phyloP scores from a whole-genome alignment of 495 filamentous ascomycete species.

The Rostrohypoxylon terebratum region DNA sequence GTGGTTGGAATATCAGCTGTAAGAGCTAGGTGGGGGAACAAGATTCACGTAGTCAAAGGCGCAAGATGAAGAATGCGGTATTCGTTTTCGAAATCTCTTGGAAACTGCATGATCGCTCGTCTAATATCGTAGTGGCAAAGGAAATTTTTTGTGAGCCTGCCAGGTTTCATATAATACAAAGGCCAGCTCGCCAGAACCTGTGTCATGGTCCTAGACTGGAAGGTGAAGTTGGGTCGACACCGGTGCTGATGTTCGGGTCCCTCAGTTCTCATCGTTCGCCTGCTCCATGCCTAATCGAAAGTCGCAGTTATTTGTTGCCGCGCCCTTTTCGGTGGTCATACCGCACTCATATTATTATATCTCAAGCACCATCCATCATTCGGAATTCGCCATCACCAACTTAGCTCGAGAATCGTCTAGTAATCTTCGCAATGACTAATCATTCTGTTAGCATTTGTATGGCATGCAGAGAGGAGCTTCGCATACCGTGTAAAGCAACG shows the following conservation, averaged over 20 bases:
- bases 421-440: constrained; percentile 95
- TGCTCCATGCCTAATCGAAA: constrained; percentile 23
- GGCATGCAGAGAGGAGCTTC: constrained; percentile 59
- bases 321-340: constrained; percentile 35
- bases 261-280: constrained; percentile 6
- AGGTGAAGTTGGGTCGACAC: constrained; percentile 19
- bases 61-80: neutral
- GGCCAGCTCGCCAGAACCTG: constrained; percentile 23
- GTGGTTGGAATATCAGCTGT: neutral
- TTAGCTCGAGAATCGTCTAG: constrained; percentile 85
- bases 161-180: constrained; percentile 44
- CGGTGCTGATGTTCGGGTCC: constrained; percentile 25
- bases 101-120: constrained; percentile 20
- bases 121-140: constrained; percentile 32
- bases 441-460: constrained; percentile 35
- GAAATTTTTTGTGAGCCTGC: constrained; percentile 36
- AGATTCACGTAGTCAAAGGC: no score
- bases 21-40: no score
- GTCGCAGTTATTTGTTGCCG: constrained; percentile 37
- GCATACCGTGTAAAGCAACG: constrained; percentile 94
- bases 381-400: constrained; percentile 3
- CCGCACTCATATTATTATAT: constrained; percentile 14
- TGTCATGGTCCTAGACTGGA: constrained; percentile 14
- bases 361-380: constrained; percentile 1
- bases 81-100: neutral